Evolutionary conservation across 257 asterid genomes (phyloP).

Genomic region (Salvia miltiorrhiza): DNA sequence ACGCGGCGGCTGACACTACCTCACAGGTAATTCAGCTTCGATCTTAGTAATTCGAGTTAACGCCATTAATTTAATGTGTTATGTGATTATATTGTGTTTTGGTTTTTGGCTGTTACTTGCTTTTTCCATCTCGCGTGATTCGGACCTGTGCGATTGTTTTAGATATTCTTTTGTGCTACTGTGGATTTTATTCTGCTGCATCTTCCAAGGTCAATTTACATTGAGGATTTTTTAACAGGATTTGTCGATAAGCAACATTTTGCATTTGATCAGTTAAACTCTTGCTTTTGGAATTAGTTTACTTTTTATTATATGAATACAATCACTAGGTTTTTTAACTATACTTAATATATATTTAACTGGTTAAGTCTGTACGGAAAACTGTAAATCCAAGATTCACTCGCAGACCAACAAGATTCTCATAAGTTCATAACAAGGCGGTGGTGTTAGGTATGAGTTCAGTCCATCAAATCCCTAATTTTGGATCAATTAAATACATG

Average conservation of each 20-base stretch:
- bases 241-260: neutral
- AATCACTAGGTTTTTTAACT: neutral
- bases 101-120: neutral
- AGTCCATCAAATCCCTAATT: neutral
- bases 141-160: neutral
- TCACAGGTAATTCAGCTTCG: constrained; percentile 55
- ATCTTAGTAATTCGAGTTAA: neutral
- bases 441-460: too few species aligned
- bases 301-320: too few species aligned
- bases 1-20: constrained; percentile 76
- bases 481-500: neutral
- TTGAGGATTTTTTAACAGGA: neutral
- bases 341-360: too few species aligned
- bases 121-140: neutral
- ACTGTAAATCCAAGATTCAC: neutral
- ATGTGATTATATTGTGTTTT: neutral
- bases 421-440: too few species aligned
- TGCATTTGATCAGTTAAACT: neutral
- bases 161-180: neutral
- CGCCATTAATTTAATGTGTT: neutral
- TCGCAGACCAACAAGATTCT: too few species aligned
- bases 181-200: too few species aligned
- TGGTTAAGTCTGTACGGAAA: neutral
- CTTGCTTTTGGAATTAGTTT: neutral
- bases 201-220: neutral